These are phyloP conservation scores for Maudiozyma bulderi DNA, from an alignment of 805 yeast species.

Conservation along the genomic window DNA sequence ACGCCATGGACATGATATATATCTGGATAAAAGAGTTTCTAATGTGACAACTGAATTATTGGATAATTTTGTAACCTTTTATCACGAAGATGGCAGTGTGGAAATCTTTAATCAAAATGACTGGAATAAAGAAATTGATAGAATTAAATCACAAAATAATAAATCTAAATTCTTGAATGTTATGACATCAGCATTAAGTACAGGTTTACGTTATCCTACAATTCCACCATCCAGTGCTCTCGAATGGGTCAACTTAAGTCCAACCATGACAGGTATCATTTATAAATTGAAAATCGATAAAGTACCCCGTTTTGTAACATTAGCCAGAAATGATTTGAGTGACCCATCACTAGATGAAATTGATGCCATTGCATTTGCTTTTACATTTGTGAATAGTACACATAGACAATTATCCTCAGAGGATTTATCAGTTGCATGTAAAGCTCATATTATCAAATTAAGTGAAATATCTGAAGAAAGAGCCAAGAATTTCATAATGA, in stretches of 20 bases:
- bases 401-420: conserved; percentile 29
- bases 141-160: conserved; percentile 13
- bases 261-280: conserved; percentile 26
- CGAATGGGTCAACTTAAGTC: conserved; percentile 28
- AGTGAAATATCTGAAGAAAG: conserved; percentile 15
- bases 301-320: conserved; percentile 15
- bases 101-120: conserved; percentile 18
- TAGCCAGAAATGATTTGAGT: conserved; percentile 8
- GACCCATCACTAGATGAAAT: conserved; percentile 14
- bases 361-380: conserved; percentile 27
- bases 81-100: conserved; percentile 18
- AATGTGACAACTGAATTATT: conserved; percentile 21
- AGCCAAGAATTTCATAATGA: conserved; percentile 21
- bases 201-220: conserved; percentile 21
- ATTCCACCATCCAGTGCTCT: conserved; percentile 14
- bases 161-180: conserved; percentile 20
- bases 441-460: conserved; percentile 19
- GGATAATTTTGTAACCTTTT: conserved; percentile 21
- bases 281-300: conserved; percentile 12
- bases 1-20: conserved; percentile 9
- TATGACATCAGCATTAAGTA: conserved; percentile 24
- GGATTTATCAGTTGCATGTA: conserved; percentile 29
- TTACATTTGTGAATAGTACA: conserved; percentile 27
- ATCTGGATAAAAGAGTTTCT: conserved; percentile 11
- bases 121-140: conserved; percentile 21